These are phyloP conservation scores for Tilletiaria anomala DNA, from an alignment of 1,284 basidiomycete species.

Conservation along the genomic window DNA sequence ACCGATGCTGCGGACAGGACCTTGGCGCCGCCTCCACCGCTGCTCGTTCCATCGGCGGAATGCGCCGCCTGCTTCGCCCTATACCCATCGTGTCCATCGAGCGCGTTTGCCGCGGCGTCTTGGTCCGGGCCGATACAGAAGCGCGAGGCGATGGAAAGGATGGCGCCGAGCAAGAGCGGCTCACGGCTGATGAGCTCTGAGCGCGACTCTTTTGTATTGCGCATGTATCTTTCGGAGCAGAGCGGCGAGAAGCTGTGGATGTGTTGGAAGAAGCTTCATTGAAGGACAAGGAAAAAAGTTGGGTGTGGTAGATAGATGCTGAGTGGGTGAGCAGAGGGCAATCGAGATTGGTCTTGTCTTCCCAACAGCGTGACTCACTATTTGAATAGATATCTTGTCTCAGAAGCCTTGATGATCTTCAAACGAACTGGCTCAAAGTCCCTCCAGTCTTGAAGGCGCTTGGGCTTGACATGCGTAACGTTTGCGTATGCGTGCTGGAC, in stretches of 20 bases:
- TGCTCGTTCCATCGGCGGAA: too few species aligned
- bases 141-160: slow-evolving; percentile 20
- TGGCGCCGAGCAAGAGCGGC: slow-evolving; percentile 17
- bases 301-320: background rate
- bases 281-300: background rate
- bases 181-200: slow-evolving; percentile 19
- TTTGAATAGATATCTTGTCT: slow-evolving; percentile 17
- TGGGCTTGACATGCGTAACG: too few species aligned
- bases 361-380: slow-evolving; percentile 5
- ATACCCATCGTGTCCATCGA: background rate
- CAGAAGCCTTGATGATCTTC: slow-evolving; percentile 16
- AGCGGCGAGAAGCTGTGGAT: slow-evolving; percentile 22
- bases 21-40: too few species aligned
- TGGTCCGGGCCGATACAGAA: slow-evolving; percentile 5
- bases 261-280: slow-evolving; percentile 11
- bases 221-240: slow-evolving; percentile 12
- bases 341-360: too few species aligned
- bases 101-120: background rate
- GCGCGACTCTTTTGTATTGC: slow-evolving; percentile 13
- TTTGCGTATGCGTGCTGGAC: too few species aligned
- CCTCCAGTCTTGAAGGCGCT: too few species aligned
- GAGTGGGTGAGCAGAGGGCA: background rate
- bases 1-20: too few species aligned
- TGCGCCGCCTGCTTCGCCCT: too few species aligned
- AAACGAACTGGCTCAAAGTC: slow-evolving; percentile 19